Evolutionary conservation across 305 asterid genomes (phyloP), one percentile per base, ranked within the genome.

Genomic region (Lippia alba): DNA sequence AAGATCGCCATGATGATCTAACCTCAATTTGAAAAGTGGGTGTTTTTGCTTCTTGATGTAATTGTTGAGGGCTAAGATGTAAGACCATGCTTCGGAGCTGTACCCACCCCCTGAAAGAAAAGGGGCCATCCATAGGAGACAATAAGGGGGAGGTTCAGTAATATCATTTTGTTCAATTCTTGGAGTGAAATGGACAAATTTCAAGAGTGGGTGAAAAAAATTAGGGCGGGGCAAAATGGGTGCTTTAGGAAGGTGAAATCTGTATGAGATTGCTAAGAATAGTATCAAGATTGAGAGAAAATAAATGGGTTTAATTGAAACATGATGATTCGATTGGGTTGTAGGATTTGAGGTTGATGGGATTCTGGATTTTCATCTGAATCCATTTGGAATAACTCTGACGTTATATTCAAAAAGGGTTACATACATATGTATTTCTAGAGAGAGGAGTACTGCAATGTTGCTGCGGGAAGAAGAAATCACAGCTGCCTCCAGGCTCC

Each of bases 1-100:
- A 11, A 70, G 73, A 84, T 92, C 98, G 41, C 94, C 98, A 19
- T 90, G 91, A 9, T 88, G 96, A 71, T 81, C 82, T 57, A 92
- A 84, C 53, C 87, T 74, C 81, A 92, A 67, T 49, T 70, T 85
- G 69, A 90, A 90, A 51, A 66, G 5, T 4, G 91, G 85, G 72
- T 40, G 41, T 55, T 76, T 69, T 18, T 79, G 81, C 19, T 71
- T 82, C 40, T 71, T 81, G 17, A 79, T 40, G 85, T 79, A 76
- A 51, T 54, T 41, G 57, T 82, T 61, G 18, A 92, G 78, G 9
- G 96, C 88, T 50, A 81, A 67, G 58, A 92, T 85, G 76, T 88
- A 92, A 63, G 98, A 90, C 98, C 98, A 92, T 41, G 98, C 91
- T 80, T 90, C 98, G 15, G 96, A 88, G 78, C 96, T 88, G 62